These are phyloP conservation scores for Coprinopsis marcescibilis DNA, from an alignment of 768 basidiomycete genomes.

Conservation along the genomic window DNA sequence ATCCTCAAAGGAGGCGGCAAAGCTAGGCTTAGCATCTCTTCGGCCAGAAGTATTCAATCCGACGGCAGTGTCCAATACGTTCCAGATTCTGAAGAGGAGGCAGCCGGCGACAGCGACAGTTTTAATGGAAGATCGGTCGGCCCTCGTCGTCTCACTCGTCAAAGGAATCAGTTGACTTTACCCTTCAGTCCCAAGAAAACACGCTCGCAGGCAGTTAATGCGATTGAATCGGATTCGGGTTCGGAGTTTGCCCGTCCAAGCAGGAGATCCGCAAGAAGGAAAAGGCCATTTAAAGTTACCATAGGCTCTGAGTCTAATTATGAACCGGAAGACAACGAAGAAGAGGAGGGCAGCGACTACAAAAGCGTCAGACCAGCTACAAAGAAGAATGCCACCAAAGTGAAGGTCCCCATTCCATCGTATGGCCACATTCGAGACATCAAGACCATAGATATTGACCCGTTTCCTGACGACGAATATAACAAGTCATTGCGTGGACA, in stretches of 20 bases:
- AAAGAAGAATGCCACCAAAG: slow-evolving; percentile 18
- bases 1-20: slow-evolving; percentile 23
- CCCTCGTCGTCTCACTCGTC: slow-evolving; percentile 11
- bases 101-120: slow-evolving; percentile 14
- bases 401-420: slow-evolving; percentile 27
- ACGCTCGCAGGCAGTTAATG: slow-evolving; percentile 30
- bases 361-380: slow-evolving; percentile 12
- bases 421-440: slow-evolving; percentile 43
- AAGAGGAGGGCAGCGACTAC: slow-evolving; percentile 28
- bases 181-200: slow-evolving; percentile 70
- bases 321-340: slow-evolving; percentile 21
- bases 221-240: slow-evolving; percentile 32
- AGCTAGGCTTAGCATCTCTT: slow-evolving; percentile 19
- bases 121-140: slow-evolving; percentile 20
- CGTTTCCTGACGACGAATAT: slow-evolving; percentile 49
- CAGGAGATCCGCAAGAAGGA: slow-evolving; percentile 42
- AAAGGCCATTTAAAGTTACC: slow-evolving; percentile 32
- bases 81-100: slow-evolving; percentile 30
- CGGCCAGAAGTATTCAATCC: slow-evolving; percentile 20
- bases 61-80: slow-evolving; percentile 23
- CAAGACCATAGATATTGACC: slow-evolving; percentile 38
- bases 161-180: slow-evolving; percentile 23
- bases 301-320: slow-evolving; percentile 30
- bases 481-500: slow-evolving; percentile 52
- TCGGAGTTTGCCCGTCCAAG: slow-evolving; percentile 20